These are phyloP conservation scores for Nemania diffusa DNA, from an alignment of 2,329 filamentous ascomycete species.

Conservation along the genomic window DNA sequence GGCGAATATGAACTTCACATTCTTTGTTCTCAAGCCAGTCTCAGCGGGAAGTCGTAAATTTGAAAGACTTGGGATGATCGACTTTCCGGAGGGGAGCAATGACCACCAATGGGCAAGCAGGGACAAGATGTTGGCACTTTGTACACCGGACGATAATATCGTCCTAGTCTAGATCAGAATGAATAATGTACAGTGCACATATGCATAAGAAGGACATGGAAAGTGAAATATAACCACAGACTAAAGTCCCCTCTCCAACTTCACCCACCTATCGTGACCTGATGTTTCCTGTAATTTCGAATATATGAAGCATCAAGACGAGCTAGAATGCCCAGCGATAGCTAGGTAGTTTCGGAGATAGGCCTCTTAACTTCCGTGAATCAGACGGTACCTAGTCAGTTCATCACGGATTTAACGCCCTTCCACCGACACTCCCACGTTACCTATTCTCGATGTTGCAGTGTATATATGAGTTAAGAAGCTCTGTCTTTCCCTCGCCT, in stretches of 20 bases:
- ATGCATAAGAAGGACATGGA: too few relatives aligned
- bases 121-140: background rate
- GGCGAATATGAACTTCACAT: background rate
- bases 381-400: background rate
- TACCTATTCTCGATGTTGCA: background rate
- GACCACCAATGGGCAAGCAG: background rate
- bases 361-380: background rate
- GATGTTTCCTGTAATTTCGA: too few relatives aligned
- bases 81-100: background rate
- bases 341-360: constrained; percentile 4
- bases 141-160: background rate
- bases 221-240: too few relatives aligned
- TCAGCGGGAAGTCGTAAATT: constrained; percentile 7
- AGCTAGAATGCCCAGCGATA: too few relatives aligned
- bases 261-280: too few relatives aligned
- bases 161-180: background rate
- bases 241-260: too few relatives aligned
- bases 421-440: background rate
- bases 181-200: background rate
- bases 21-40: constrained; percentile 17
- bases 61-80: constrained; percentile 20
- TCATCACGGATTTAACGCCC: background rate
- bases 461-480: background rate
- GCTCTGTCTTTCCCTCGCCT: background rate
- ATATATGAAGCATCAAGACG: too few relatives aligned